Evolutionary conservation across 2,329 filamentous ascomycete genomes (phyloP).

Genomic region (Microdochium paspali): DNA sequence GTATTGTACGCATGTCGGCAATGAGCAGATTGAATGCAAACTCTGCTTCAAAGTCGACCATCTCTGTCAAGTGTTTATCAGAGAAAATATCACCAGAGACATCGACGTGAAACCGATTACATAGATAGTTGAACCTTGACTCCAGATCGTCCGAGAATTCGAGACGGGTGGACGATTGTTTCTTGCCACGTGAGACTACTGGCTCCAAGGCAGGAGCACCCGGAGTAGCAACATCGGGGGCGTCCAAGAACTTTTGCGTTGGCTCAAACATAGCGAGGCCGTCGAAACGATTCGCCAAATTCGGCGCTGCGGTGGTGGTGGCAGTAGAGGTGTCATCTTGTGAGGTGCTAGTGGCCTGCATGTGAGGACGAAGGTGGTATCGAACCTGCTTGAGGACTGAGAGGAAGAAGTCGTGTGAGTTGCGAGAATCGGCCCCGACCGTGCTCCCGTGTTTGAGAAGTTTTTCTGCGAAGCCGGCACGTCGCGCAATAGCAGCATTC

Average conservation of each 20-base stretch:
- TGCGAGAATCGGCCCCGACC: background rate
- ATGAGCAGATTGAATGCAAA: conserved; percentile 6
- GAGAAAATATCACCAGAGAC: background rate
- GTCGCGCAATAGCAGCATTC: background rate
- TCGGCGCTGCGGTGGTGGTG: background rate
- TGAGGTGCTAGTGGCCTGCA: background rate
- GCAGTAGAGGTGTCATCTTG: background rate
- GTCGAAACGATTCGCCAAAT: conserved; percentile 13
- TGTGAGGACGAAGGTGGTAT: conserved; percentile 2
- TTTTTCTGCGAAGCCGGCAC: background rate
- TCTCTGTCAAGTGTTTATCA: background rate
- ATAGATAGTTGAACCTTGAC: background rate
- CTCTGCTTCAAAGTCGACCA: background rate
- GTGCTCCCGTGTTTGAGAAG: background rate
- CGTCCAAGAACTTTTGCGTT: conserved; percentile 15
- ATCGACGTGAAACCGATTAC: background rate
- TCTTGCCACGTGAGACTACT: background rate
- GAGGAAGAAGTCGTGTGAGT: conserved; percentile 10
- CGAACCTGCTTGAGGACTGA: conserved; percentile 9
- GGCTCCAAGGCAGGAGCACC: background rate
- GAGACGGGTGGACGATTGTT: background rate
- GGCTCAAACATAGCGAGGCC: conserved; percentile 16
- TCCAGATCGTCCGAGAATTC: background rate
- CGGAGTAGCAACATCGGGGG: conserved; percentile 8
- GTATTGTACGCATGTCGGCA: conserved; percentile 1